Evolutionary conservation across 495 filamentous ascomycete genomes (phyloP), one percentile per base, ranked within the genome.

Genomic region (Penicillium maclennaniae): DNA sequence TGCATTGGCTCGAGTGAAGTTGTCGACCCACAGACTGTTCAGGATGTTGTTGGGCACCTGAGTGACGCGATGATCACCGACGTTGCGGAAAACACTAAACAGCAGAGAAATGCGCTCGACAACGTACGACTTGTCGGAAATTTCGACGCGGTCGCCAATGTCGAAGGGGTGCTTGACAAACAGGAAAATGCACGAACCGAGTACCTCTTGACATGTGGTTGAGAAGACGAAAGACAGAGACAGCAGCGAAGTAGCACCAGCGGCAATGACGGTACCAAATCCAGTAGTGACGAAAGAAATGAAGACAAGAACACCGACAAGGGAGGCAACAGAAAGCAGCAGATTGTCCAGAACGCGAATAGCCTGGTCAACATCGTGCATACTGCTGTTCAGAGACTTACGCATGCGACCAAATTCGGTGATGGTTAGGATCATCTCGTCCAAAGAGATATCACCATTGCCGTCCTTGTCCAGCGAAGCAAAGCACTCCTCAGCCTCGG

Each of bases 131-230:
- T 88, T 81, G 48, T 61, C 55, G 17, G 73, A 73, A 58, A 98
- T 85, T 60, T 97, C 91, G 31, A 97, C 87, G 19, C 93, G 88
- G 65, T 98, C 93, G 38, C 93, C 90, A 21, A 97, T 89, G 66
- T 98, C 93, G 67, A 81, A 89, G 1, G 86, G 91, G 61, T 96
- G 93, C 72, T 98, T 98, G 78, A 97, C 89, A 64, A 98, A 97
- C 6, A 98, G 77, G 75, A 98, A 98, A 68, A 98, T 95, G 74
- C 92, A 97, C 16, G 89, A 95, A 43, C 91, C 92, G 12, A 97
- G 79, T 47, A 98, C 85, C 70, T 98, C 93, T 69, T 97, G 92
- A 0, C 87, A 85, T 4, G 91, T 97, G 54, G 84, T 83, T 16
- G 91, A 83, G 66, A 98, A 97, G 52, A 97, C 85, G 72, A 97